phyloP scores from a whole-genome alignment of 768 basidiomycete species.

The Amylocystis lapponica region DNA sequence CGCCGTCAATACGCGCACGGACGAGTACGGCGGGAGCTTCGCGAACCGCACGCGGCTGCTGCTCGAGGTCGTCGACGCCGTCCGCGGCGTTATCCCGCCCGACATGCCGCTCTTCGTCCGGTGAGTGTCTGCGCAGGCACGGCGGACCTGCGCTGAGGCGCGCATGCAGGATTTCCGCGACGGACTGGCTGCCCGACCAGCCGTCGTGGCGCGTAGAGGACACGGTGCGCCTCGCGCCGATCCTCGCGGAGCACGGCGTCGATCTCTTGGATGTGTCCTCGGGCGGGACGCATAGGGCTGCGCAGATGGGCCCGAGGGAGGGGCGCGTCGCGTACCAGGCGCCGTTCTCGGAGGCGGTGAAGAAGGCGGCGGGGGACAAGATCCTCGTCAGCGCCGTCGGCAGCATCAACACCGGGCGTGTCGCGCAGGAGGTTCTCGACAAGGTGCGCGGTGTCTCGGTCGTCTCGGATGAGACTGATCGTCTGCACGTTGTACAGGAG shows the following conservation, averaged over 20 bases:
- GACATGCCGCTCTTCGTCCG: conserved; percentile 69
- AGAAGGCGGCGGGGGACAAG: conserved; percentile 35
- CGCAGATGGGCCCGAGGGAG: conserved; percentile 50
- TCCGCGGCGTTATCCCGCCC: conserved; percentile 52
- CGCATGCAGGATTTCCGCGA: conserved; percentile 56
- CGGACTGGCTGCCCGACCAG: conserved; percentile 63
- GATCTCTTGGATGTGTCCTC: conserved; percentile 72
- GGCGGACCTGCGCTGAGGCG: too few species aligned
- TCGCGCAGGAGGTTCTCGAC: conserved; percentile 58
- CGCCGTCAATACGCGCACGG: conserved; percentile 34
- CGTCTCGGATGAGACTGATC: not conserved
- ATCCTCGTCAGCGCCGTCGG: conserved; percentile 50
- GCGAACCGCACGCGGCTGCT: conserved; percentile 40
- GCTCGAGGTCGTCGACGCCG: conserved; percentile 25
- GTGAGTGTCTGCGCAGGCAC: conserved; percentile 31
- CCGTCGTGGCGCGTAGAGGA: conserved; percentile 66
- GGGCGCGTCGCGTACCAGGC: conserved; percentile 31
- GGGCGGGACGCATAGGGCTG: conserved; percentile 57
- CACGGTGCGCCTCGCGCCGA: conserved; percentile 52
- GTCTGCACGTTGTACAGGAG: conserved; percentile 19
- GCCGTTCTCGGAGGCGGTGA: conserved; percentile 26
- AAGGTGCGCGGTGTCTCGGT: conserved; percentile 16
- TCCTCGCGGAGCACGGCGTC: conserved; percentile 58
- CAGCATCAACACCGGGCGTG: conserved; percentile 45
- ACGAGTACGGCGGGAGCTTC: conserved; percentile 44